Evolutionary conservation across 2,329 filamentous ascomycete genomes (phyloP), one percentile per base, ranked within the genome.

Genomic region (Pseudophaeomoniella oleicola): DNA sequence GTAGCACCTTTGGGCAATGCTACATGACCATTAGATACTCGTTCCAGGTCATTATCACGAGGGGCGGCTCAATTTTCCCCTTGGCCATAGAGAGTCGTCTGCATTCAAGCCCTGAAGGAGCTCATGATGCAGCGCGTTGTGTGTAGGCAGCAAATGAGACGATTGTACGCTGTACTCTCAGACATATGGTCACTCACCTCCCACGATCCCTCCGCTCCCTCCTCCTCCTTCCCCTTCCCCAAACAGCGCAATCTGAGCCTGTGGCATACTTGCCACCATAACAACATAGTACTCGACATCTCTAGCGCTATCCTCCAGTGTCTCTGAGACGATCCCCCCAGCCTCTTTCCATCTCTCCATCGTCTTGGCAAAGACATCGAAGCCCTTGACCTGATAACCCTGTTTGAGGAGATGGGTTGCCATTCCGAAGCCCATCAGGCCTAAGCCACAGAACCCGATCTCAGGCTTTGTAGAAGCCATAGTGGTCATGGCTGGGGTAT

Each of bases 391-490:
- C 16, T 60, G 42, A 55, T 78, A 81, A 39, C 77, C 77, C 44
- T 71, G 60, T 45, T 75, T 73, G 48, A 84, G 63, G 32, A 86
- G 70, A 51, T 84, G 70, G 41, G 72, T 81, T 44, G 81, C 81
- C 80, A 86, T 85, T 52, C 81, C 81, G 54, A 83, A 81, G 51
- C 81, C 81, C 81, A 85, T 85, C 57, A 80, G 80, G 39, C 81
- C 81, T 3, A 86, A 75, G 63, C 81, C 81, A 44, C 81, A 76
- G 57, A 84, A 83, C 44, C 73, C 70, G 37, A 81, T 61, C 37
- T 57, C 50, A 16, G 66, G 63, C 50, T 66, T 69, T 19, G 58
- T 58, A 46, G 61, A 59, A 15, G 45, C 56, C 19, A 36, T 44
- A 16, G 46, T 48, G 31, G 48, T 27, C 15, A 35, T 40, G 32